Base-by-base conservation (phyloP, 1,284 basidiomycete genomes). In the Heliocybe sulcata region DNA sequence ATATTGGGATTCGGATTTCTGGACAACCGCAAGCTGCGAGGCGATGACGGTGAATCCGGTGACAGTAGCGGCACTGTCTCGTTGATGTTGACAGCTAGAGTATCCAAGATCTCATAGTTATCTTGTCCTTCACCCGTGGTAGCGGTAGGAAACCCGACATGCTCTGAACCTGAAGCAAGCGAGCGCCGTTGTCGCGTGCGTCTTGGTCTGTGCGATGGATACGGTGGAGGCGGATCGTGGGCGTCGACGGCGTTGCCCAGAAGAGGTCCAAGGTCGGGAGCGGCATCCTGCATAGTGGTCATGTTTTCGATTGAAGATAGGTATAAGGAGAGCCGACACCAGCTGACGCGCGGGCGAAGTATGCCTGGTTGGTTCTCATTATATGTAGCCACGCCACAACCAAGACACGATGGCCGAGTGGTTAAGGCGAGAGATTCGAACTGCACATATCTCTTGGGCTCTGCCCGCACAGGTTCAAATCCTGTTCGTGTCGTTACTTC, bases 341-440 rank as follows among this genome's bases (percentile, higher is more conserved):
- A n/a, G n/a, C n/a, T n/a, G n/a, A n/a, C n/a, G n/a, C n/a, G n/a
- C n/a, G n/a, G n/a, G n/a, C n/a, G n/a, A n/a, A n/a, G n/a, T n/a
- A n/a, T n/a, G n/a, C n/a, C n/a, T n/a, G n/a, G n/a, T n/a, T n/a
- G n/a, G n/a, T n/a, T n/a, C n/a, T n/a, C n/a, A n/a, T n/a, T n/a
- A n/a, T n/a, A n/a, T n/a, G n/a, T n/a, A n/a, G n/a, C n/a, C n/a
- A n/a, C 4, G 29, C 29, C 29, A 31, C 29, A 31, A 31, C 4
- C 29, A 42, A n/a, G 38, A n/a, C 38, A 42, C 68, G 72, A 77
- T 77, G 77, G 75, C 76, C 75, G 77, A 78, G 75, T 78, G 76
- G 76, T 77, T 77, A 77, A 74, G 75, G 75, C 76, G 76, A 76
- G 73, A 77, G 76, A 77, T 79, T 79, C 76, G 77, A 79, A 79